Evolutionary conservation across 176 grass and related monocot genomes (phyloP), one percentile per base, ranked within the genome.

Genomic region (Oryza australiensis): DNA sequence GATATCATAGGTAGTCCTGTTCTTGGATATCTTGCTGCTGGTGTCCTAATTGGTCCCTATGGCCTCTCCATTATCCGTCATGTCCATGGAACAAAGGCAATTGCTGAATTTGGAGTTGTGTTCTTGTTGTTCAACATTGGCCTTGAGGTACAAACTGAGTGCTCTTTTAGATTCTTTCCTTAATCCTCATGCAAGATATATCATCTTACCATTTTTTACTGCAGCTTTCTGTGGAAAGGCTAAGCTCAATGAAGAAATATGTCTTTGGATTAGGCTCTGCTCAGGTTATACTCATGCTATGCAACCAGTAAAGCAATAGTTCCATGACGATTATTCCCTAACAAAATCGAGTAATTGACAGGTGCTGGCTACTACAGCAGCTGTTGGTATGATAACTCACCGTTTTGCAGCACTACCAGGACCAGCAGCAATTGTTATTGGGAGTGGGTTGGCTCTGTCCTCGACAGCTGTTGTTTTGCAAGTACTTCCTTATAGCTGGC

Each of bases 171-270:
- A 75, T 57, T 82, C 34, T 73, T 78, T 37, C 45, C 38, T 40
- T 40, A 40, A 40, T 40, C 38, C 66, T 86, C 45, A 75, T 75
- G 64, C 20, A 70, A 4, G 40, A 64, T 7, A 65, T 70, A 85
- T 49, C 38, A 51, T 41, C 41, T 86, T 87, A 41, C 41, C 37
- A 70, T 74, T 78, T 81, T 68, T 20, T 49, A 26, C 68, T 93
- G 41, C 89, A 99, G 91, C 93, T 99, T 84, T 99, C 91, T 26
- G 96, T 99, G 40, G 96, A 99, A 95, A 93, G 96, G 75, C 83
- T 99, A 73, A 99, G 93, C 80, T 99, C 96, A 6, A 99, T 99
- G 96, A 99, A 95, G 89, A 99, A 99, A 86, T 99, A 99, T 83
- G 96, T 99, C 59, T 99, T 99, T 29, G 96, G 96, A 3, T 84